These are phyloP conservation scores for Abrus precatorius DNA, from an alignment of 306 rosid species.

Conservation along the genomic window DNA sequence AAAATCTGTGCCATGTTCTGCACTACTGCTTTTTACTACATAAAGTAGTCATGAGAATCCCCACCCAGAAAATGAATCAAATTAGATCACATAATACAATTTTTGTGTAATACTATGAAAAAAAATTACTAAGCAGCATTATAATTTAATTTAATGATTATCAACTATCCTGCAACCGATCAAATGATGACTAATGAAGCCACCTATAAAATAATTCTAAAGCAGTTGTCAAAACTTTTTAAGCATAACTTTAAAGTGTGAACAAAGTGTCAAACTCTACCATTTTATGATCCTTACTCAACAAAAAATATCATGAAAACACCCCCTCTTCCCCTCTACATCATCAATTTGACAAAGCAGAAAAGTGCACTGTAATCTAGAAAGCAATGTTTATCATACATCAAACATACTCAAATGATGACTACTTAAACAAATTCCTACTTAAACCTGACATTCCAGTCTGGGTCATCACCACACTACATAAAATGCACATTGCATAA, in stretches of 20 bases:
- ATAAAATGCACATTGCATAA: constrained; percentile 34
- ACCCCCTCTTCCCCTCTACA: neutral
- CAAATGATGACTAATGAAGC: constrained; percentile 30
- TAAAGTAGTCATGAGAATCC: constrained; percentile 34
- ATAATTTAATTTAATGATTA: constrained; percentile 19
- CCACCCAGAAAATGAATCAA: neutral
- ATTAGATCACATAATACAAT: constrained; percentile 5
- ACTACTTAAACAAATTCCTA: constrained; percentile 14
- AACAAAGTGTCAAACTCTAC: constrained; percentile 22
- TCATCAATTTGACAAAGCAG: constrained; percentile 30
- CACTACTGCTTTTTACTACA: constrained; percentile 57
- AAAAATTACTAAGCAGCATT: neutral
- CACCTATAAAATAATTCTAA: constrained; percentile 37
- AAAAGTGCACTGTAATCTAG: neutral
- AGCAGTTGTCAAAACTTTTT: constrained; percentile 15
- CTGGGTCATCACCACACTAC: neutral
- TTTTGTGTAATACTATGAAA: constrained; percentile 15
- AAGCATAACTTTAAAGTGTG: constrained; percentile 6
- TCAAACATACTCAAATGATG: constrained; percentile 12
- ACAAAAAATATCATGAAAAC: constrained; percentile 6
- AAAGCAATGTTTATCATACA: constrained; percentile 4
- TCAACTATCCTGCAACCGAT: constrained; percentile 25
- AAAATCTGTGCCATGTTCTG: constrained; percentile 95
- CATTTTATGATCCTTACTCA: constrained; percentile 21
- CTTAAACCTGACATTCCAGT: constrained; percentile 1